Conservation (phyloP, 1,139 yeast species). For the Zhuliangozyma parablackwelliae region DNA sequence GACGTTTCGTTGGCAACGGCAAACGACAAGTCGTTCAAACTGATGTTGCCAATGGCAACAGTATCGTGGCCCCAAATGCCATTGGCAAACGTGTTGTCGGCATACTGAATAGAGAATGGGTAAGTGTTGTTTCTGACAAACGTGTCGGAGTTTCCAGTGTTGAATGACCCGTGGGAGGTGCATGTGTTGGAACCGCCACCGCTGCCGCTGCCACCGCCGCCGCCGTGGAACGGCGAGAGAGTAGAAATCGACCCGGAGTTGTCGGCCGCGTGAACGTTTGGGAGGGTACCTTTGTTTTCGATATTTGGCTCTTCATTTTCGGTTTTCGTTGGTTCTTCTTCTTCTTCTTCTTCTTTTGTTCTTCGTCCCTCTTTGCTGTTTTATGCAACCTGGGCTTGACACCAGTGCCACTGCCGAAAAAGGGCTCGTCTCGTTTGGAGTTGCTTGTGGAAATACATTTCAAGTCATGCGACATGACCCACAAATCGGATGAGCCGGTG, state of each 20-base stretch:
- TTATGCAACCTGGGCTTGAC: not conserved
- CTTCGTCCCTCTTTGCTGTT: not conserved
- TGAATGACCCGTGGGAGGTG: slow-evolving; percentile 37
- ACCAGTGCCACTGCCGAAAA: slow-evolving; percentile 1
- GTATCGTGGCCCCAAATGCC: slow-evolving; percentile 57
- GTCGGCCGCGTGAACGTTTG: too few species aligned
- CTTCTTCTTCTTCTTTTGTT: not conserved
- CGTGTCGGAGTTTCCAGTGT: slow-evolving; percentile 27
- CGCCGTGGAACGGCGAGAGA: slow-evolving; percentile 1
- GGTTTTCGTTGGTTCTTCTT: not conserved
- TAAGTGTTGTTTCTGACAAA: slow-evolving; percentile 32
- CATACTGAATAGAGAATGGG: slow-evolving; percentile 50
- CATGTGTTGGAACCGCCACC: slow-evolving; percentile 18
- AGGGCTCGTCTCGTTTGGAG: slow-evolving; percentile 1
- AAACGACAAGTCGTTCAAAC: slow-evolving; percentile 44
- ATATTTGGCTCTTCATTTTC: not conserved
- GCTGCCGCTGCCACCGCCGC: slow-evolving; percentile 1
- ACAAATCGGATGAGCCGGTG: slow-evolving; percentile 46
- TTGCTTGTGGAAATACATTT: slow-evolving; percentile 14
- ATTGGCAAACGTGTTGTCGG: slow-evolving; percentile 55
- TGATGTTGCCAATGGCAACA: slow-evolving; percentile 34
- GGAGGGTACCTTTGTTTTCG: too few species aligned
- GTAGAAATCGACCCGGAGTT: not conserved
- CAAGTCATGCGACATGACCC: slow-evolving; percentile 38
- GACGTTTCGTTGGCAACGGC: slow-evolving; percentile 46